phyloP scores from a whole-genome alignment of 2,329 filamentous ascomycete species.

The Chrysosphaeria jannelii region DNA sequence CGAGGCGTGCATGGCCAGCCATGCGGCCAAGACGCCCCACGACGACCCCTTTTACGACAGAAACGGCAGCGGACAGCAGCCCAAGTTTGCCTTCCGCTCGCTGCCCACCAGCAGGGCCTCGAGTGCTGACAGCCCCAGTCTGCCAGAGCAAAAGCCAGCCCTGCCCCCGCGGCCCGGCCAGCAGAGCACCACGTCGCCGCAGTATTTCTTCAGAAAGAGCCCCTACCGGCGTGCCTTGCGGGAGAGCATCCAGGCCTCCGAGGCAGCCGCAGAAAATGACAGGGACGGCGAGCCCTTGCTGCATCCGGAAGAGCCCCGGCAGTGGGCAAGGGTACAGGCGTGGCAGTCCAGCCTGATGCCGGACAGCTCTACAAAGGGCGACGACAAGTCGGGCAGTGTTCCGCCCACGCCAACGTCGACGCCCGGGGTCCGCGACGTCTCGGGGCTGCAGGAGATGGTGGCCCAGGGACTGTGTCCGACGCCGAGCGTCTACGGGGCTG shows the following conservation, averaged over 20 bases:
- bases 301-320: constrained; percentile 1
- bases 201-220: constrained; percentile 22
- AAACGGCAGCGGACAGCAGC: neutral
- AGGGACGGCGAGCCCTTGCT: constrained; percentile 3
- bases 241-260: constrained; percentile 13
- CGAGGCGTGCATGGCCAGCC: constrained; percentile 1
- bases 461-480: neutral
- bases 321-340: constrained; percentile 5
- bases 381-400: constrained; percentile 1
- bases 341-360: constrained; percentile 4
- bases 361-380: constrained; percentile 2
- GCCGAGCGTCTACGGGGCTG: neutral
- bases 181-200: constrained; percentile 1
- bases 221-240: constrained; percentile 22
- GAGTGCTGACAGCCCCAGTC: neutral
- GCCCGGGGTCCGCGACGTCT: too few species aligned
- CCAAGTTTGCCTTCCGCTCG: neutral
- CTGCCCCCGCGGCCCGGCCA: neutral
- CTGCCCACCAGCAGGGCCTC: neutral
- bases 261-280: constrained; percentile 4
- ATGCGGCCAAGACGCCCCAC: neutral
- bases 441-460: too few species aligned
- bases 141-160: neutral
- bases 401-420: too few species aligned
- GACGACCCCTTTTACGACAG: constrained; percentile 3